Conservation (phyloP, 1,284 basidiomycete genomes). For the Microbotryum silenes-acaulis region DNA sequence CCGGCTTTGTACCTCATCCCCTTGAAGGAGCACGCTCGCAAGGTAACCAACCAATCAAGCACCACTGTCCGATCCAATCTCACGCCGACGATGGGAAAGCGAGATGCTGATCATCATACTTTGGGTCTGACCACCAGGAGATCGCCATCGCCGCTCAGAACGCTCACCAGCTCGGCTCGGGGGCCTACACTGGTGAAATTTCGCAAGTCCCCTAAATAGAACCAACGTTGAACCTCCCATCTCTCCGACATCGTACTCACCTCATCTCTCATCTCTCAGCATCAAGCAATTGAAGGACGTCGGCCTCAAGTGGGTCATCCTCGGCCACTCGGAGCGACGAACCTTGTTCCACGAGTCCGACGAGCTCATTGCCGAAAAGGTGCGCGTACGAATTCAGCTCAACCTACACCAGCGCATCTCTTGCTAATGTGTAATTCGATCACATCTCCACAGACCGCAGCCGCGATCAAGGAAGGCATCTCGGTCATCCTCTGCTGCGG, state of each 20-base stretch:
- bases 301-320: conserved; percentile 81
- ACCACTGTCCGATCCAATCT: neutral
- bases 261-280: conserved; percentile 19
- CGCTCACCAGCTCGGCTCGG: conserved; percentile 71
- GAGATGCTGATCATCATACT: no score
- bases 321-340: conserved; percentile 96
- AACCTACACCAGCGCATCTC: neutral
- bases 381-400: conserved; percentile 39
- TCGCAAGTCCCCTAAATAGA: conserved; percentile 60
- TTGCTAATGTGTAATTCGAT: neutral
- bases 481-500: conserved; percentile 93
- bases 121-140: conserved; percentile 35
- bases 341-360: conserved; percentile 81
- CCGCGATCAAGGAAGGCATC: conserved; percentile 64
- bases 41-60: conserved; percentile 9
- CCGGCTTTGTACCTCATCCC: conserved; percentile 78
- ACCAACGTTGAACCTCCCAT: neutral
- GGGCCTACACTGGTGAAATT: conserved; percentile 94
- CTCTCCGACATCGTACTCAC: neutral
- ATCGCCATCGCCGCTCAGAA: conserved; percentile 76
- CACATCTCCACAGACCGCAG: conserved; percentile 21
- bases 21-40: conserved; percentile 50
- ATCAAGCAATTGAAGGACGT: conserved; percentile 77
- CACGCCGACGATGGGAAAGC: no score
- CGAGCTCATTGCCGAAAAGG: conserved; percentile 76